Evolutionary conservation across 1,139 yeast species (phyloP).

Genomic region (Schizosaccharomyces versatilis): DNA sequence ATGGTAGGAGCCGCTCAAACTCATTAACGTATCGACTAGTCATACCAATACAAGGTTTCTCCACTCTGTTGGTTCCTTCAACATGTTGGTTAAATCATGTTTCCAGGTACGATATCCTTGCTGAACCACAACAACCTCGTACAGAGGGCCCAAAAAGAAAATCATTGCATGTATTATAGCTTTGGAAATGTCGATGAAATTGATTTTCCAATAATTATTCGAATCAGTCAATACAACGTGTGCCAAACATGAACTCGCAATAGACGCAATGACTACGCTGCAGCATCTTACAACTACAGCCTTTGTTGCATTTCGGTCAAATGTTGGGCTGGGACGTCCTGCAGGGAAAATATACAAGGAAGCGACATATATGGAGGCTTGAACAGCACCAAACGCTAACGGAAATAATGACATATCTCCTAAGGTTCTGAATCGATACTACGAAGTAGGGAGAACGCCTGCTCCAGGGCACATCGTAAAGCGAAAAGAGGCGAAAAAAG

Average conservation of each 20-base stretch:
- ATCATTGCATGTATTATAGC: not conserved
- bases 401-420: no score
- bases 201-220: not conserved
- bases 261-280: not conserved
- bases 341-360: not conserved
- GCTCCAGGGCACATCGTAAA: no score
- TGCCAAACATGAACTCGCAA: not conserved
- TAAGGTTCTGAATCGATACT: no score
- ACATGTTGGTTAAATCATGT: not conserved
- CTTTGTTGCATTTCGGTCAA: not conserved
- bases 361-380: not conserved
- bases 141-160: not conserved
- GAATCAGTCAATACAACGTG: not conserved
- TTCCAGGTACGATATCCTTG: not conserved
- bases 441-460: no score
- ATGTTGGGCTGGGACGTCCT: not conserved
- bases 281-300: constrained; percentile 4
- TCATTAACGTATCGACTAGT: not conserved
- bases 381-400: no score
- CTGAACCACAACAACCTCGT: not conserved
- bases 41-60: not conserved
- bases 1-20: not conserved
- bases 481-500: no score
- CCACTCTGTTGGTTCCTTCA: not conserved
- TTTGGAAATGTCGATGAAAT: not conserved